Percentiles rank a stretch among this genome's conserved stretches.
Conservation (phyloP, 2,329 filamentous ascomycete species). For the Herpotrichia juniperi region DNA sequence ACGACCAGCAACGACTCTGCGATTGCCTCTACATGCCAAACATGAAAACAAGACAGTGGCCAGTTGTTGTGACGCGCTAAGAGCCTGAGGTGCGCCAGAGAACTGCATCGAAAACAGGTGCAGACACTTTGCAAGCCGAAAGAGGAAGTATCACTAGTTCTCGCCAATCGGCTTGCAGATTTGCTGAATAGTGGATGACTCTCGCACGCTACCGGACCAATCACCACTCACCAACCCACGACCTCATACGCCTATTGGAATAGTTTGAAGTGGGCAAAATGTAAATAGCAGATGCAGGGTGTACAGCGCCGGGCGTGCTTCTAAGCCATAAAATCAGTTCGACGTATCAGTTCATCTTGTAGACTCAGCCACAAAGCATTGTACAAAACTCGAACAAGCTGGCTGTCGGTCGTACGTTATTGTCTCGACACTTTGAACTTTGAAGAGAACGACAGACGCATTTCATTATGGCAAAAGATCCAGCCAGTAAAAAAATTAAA, state of each 20-base stretch:
- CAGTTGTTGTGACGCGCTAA: neutral
- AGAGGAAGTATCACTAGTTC: slow-evolving; percentile 22
- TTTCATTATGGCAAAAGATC: no score
- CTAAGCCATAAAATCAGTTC: no score
- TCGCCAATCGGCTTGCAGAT: slow-evolving; percentile 44
- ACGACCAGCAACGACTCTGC: neutral
- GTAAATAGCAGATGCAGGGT: slow-evolving; percentile 38
- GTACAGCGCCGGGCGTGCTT: no score
- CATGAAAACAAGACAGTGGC: neutral
- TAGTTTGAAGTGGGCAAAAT: slow-evolving; percentile 18
- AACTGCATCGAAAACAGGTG: slow-evolving; percentile 21
- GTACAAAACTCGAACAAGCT: no score
- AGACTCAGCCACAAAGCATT: no score
- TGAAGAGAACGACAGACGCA: no score
- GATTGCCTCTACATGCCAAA: slow-evolving; percentile 4
- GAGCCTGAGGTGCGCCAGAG: neutral
- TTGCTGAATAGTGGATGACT: slow-evolving; percentile 23
- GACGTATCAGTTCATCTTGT: no score
- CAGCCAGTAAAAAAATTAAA: no score
- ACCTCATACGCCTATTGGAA: slow-evolving; percentile 27
- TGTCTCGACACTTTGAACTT: no score
- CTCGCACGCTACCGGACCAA: slow-evolving; percentile 35
- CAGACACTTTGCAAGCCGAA: slow-evolving; percentile 16
- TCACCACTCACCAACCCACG: slow-evolving; percentile 26
- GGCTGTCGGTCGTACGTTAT: no score